A percentile compares a stretch with the other conserved stretches of the same genome.
Evolutionary conservation across 352 stramenopile genomes (phyloP).

Genomic region (Halophytophthora polymorphica): DNA sequence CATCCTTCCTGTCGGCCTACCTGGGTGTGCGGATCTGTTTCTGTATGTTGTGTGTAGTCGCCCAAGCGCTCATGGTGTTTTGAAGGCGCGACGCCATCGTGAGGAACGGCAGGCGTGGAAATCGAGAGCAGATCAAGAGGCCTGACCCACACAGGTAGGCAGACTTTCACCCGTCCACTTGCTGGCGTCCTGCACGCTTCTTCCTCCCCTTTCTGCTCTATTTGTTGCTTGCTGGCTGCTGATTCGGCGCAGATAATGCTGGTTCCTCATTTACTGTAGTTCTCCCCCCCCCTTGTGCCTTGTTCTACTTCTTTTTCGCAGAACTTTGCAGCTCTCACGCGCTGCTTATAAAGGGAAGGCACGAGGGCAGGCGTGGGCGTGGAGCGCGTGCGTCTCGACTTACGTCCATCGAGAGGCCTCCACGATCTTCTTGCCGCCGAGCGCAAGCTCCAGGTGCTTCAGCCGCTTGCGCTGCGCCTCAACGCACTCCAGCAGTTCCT

Average conservation of each 20-base stretch:
- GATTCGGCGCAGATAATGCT: slow-evolving; percentile 15
- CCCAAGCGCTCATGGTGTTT: too few species aligned
- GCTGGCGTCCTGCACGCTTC: slow-evolving; percentile 18
- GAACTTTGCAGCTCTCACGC: slow-evolving; percentile 22
- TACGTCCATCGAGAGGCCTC: slow-evolving; percentile 30
- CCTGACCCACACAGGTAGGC: slow-evolving; percentile 1
- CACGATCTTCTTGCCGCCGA: slow-evolving; percentile 40
- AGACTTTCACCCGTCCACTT: slow-evolving; percentile 28
- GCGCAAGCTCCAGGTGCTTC: slow-evolving; percentile 47
- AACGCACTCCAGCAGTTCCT: slow-evolving; percentile 35
- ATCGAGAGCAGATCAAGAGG: slow-evolving; percentile 17
- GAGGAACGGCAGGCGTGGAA: slow-evolving; percentile 15
- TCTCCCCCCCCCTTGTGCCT: background rate
- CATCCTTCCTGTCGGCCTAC: too few species aligned
- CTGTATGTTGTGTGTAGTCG: too few species aligned
- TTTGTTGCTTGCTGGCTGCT: slow-evolving; percentile 24
- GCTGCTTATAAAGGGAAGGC: slow-evolving; percentile 16
- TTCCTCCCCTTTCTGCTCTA: slow-evolving; percentile 27
- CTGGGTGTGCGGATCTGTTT: too few species aligned
- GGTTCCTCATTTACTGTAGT: slow-evolving; percentile 12
- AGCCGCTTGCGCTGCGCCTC: slow-evolving; percentile 42
- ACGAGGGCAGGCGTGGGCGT: slow-evolving; percentile 9
- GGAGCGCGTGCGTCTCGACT: slow-evolving; percentile 12
- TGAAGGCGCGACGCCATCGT: too few species aligned
- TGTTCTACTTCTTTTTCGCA: slow-evolving; percentile 21